Percentiles rank a stretch among this genome's conserved stretches.
phyloP scores from a whole-genome alignment of 148 eudicot species.

The Rhododendron vialii region DNA sequence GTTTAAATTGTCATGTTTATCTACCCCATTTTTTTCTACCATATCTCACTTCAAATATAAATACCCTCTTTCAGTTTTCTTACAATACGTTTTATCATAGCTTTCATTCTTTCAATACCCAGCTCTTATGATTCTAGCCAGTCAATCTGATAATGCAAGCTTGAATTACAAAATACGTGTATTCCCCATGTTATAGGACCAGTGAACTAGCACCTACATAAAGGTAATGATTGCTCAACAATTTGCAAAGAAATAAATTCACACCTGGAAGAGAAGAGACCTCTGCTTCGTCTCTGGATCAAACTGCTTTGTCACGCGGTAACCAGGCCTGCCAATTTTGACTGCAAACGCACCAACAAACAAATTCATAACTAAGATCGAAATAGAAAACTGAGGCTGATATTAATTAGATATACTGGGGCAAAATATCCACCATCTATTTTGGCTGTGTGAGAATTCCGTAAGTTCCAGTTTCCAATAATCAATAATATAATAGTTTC shows the following conservation, averaged over 20 bases:
- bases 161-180: not conserved
- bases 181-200: not conserved
- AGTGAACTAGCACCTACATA: too few species aligned
- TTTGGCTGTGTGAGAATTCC: not conserved
- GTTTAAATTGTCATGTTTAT: not conserved
- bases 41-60: not conserved
- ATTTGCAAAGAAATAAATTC: not conserved
- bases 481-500: not conserved
- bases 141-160: not conserved
- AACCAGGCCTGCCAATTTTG: constrained; percentile 96
- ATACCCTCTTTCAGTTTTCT: too few species aligned
- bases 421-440: not conserved
- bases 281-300: constrained; percentile 91
- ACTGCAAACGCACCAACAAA: constrained; percentile 38
- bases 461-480: not conserved
- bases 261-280: constrained; percentile 93
- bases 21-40: not conserved
- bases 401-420: not conserved
- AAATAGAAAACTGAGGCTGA: not conserved
- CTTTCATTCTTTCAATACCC: not conserved
- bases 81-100: not conserved
- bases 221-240: not conserved
- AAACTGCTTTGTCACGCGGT: constrained; percentile 92
- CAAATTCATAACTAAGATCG: not conserved
- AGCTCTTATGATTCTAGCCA: not conserved